A percentile compares a stretch with the other conserved stretches of the same genome.
These are phyloP conservation scores for Cryptosporidium sp. DNA, from an alignment of 169 alveolate species.

Conservation along the genomic window DNA sequence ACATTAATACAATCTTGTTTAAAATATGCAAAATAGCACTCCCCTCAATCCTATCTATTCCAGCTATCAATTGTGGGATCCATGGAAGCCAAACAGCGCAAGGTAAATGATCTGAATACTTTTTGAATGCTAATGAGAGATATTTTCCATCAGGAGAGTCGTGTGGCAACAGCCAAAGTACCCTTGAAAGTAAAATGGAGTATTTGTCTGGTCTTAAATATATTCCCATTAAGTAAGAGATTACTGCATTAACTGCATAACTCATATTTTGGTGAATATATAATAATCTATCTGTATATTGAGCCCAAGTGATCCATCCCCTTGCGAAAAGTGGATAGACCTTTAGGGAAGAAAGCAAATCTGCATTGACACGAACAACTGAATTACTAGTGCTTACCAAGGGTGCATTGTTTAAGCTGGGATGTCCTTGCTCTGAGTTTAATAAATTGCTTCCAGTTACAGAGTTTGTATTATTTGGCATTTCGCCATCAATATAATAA, in stretches of 20 bases:
- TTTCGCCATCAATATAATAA: slow-evolving; percentile 68
- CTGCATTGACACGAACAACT: slow-evolving; percentile 70
- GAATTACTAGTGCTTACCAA: slow-evolving; percentile 3
- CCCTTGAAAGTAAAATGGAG: slow-evolving; percentile 76
- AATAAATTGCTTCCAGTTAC: slow-evolving; percentile 3
- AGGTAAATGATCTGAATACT: slow-evolving; percentile 80
- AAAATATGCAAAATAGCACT: slow-evolving; percentile 80
- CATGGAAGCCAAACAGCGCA: slow-evolving; percentile 81
- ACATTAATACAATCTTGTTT: slow-evolving; percentile 70
- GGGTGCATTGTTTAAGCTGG: background rate
- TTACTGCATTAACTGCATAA: slow-evolving; percentile 80
- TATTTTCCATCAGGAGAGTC: slow-evolving; percentile 76
- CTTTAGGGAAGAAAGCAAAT: slow-evolving; percentile 80
- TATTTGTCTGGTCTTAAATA: slow-evolving; percentile 80
- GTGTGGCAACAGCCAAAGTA: slow-evolving; percentile 80
- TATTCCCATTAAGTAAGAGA: slow-evolving; percentile 82
- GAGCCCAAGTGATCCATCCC: slow-evolving; percentile 84
- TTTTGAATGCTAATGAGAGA: slow-evolving; percentile 78
- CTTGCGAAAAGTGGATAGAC: slow-evolving; percentile 81
- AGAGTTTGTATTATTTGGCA: slow-evolving; percentile 32
- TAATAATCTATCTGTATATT: slow-evolving; percentile 77
- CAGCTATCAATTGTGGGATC: slow-evolving; percentile 82
- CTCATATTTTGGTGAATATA: slow-evolving; percentile 77
- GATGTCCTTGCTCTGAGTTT: slow-evolving; percentile 37
- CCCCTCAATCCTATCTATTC: slow-evolving; percentile 75